Evolutionary conservation across 352 stramenopile genomes (phyloP).

Genomic region (Phytophthora podocarpi): DNA sequence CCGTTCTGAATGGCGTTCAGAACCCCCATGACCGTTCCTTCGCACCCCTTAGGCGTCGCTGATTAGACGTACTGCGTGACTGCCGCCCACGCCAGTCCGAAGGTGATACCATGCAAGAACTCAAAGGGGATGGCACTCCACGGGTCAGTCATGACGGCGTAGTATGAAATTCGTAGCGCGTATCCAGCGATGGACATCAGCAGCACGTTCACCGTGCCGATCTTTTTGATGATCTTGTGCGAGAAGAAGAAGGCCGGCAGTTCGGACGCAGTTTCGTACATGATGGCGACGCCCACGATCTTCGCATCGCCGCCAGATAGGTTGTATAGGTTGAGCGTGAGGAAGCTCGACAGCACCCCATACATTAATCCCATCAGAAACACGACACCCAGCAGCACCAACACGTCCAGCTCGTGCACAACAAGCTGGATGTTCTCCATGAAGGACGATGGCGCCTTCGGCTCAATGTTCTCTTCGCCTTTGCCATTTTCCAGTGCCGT

Average conservation of each 20-base stretch:
- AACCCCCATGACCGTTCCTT: slow-evolving; percentile 80
- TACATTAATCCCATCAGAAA: slow-evolving; percentile 86
- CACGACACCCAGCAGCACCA: slow-evolving; percentile 73
- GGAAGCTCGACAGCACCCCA: slow-evolving; percentile 82
- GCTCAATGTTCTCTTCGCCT: too few relatives aligned
- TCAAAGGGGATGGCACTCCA: slow-evolving; percentile 84
- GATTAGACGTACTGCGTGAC: slow-evolving; percentile 81
- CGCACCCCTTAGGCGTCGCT: slow-evolving; percentile 53
- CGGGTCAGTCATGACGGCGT: slow-evolving; percentile 78
- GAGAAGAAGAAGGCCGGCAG: slow-evolving; percentile 85
- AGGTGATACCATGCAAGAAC: slow-evolving; percentile 79
- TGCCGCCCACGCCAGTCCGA: slow-evolving; percentile 73
- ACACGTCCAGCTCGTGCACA: too few relatives aligned
- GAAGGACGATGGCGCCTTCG: too few relatives aligned
- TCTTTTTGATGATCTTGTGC: slow-evolving; percentile 64
- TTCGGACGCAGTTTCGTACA: slow-evolving; percentile 82
- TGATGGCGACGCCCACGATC: slow-evolving; percentile 82
- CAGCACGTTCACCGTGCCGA: slow-evolving; percentile 77
- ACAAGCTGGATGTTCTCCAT: too few relatives aligned
- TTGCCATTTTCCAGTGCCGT: slow-evolving; percentile 18
- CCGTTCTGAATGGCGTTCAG: slow-evolving; percentile 82
- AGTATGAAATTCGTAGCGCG: slow-evolving; percentile 70
- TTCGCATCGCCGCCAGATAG: slow-evolving; percentile 67
- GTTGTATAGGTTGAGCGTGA: slow-evolving; percentile 85
- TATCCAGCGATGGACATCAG: slow-evolving; percentile 75